Evolutionary conservation across 257 asterid genomes (phyloP), one percentile per base, ranked within the genome.

Genomic region (Penstemon newberryi): DNA sequence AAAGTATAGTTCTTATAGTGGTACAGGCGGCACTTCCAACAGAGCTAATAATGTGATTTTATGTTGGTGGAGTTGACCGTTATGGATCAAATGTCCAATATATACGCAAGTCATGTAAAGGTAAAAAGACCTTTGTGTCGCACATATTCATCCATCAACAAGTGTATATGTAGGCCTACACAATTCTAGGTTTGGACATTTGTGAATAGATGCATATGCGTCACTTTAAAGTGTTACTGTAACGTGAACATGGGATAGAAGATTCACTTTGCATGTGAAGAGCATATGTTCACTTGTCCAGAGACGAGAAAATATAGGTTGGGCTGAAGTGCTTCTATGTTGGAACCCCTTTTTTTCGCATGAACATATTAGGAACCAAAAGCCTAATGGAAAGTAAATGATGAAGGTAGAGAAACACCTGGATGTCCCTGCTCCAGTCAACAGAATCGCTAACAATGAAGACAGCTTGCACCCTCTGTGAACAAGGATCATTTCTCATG

Each of bases 381-480:
- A 69, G 12, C 69, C 42, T 19, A 46, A 71, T 41, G 42, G 62
- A 54, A 57, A 33, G 3, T 57, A 51, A 60, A 66, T 47, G 7
- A 55, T 38, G 55, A 55, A 68, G 67, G 43, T 65, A 72, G 70
- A 73, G 52, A 73, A 73, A 63, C 56, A 88, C 99, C 99, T 93
- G 99, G 73, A 90, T 84, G 65, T 90, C 99, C 83, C 97, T 82
- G 85, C 96, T 85, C 99, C 99, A 93, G 82, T 93, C 99, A 73
- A 93, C 82, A 40, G 97, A 84, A 77, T 93, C 99, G 36, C 99
- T 93, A 79, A 88, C 96, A 75, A 93, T 55, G 69, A 93, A 93
- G 71, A 85, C 96, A 66, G 97, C 99, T 56, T 77, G 75, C 71
- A 90, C 96, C 65, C 83, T 78, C 82, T 90, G 83, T 19, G 90